Base-by-base conservation (phyloP, 23 red algal species). In the Gracilaria gracilis region DNA sequence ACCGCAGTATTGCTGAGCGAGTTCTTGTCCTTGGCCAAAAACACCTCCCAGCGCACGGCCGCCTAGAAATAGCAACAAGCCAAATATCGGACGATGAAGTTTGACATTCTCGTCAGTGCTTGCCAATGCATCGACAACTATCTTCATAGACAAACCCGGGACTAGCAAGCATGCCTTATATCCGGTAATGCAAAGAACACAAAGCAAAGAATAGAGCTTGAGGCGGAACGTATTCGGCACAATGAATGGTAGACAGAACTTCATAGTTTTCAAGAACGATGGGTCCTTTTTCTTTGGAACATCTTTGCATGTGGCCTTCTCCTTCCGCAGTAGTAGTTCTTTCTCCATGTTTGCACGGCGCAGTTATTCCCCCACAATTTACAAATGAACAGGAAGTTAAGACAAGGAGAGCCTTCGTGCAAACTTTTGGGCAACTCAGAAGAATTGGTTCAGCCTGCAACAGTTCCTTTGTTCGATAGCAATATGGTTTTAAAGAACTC, bases 131-230 rank as follows among this genome's bases (percentile, higher is more conserved):
- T 91, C 87, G 11, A 91, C 61, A 61, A 70, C 87, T 32, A 91
- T 66, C 73, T 90, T 90, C 75, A 80, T 80, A 25, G 86, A 76
- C 32, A 90, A 35, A 11, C 86, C 86, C 4, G 86, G 86, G 33
- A 90, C 42, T 12, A 90, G 58, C 59, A 90, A 71, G 73, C 72
- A 90, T 53, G 69, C 86, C 46, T 90, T 90, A 57, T 90, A 90
- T 32, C 51, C 55, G 8, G 67, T 64, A 17, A 71, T 80, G 46
- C 57, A 90, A 31, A 90, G 59, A 48, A 80, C 38, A 13, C 69
- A 79, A 19, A 80, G 37, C 24, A 79, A 25, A 4, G 53, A 32
- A 42, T 48, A 67, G n/a, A 80, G 13, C 53, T 81, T 79, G 8
- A 80, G 86, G 24, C 15, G n/a, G 11, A 67, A 58, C 7, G 86